Evolutionary conservation across 306 rosid genomes (phyloP), one percentile per base, ranked within the genome.

Genomic region (Fagus sylvatica): DNA sequence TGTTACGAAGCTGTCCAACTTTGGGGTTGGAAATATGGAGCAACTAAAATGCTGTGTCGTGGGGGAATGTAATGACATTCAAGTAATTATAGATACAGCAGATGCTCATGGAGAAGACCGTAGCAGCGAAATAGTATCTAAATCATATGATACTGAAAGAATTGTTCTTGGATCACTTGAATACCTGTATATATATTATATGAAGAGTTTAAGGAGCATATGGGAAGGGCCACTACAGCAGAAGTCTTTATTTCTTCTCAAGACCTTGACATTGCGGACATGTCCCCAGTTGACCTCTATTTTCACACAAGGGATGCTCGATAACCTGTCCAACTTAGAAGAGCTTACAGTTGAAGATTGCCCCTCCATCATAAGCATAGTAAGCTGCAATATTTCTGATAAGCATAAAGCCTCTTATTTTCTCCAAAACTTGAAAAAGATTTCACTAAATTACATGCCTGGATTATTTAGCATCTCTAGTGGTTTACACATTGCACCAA

Each of bases 161-260:
- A 42, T 42, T 12, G 32, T 76, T 5, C 6, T 69, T 30, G 30
- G 56, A 1, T 11, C 2, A 46, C 73, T 82, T 56, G 16, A 48
- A 30, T 19, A 12, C 17, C 15, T 77, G 61, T 57, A 40, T 48
- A 53, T 73, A 77, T 82, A 36, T 2, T 75, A 78, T 71, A 82
- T 82, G 86, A 69, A 78, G 77, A 82, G 70, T 36, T 71, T 78
- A 53, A 70, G 75, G 46, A 73, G 80, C 53, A 71, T 83, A 0
- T 74, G 74, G 5, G 55, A 42, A 3, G 80, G 79, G 4, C 11
- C 53, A 13, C 6, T 40, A 8, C 78, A 12, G 7, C 48, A 0
- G 3, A 1, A 42, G 0, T 42, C 48, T 8, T 36, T 16, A 4
- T 16, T 16, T 40, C 46, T 40, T 17, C 12, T 80, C 4, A 74